These are phyloP conservation scores for Neocucurbitaria cava DNA, from an alignment of 2,329 filamentous ascomycete species.

Conservation along the genomic window DNA sequence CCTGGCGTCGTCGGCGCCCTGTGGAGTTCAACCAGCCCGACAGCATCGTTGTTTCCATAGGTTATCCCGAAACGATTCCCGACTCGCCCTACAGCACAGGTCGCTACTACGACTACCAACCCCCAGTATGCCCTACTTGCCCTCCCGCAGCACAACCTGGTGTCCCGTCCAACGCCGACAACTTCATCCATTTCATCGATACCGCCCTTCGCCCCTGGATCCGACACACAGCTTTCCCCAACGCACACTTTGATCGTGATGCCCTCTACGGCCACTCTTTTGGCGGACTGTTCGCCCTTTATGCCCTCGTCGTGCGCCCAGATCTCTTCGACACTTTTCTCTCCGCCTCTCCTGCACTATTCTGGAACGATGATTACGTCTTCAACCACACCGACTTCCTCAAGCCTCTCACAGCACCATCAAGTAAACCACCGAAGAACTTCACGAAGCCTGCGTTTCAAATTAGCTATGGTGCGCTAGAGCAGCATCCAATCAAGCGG, in stretches of 20 bases:
- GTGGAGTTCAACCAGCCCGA: conserved; percentile 42
- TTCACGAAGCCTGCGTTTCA: conserved; percentile 39
- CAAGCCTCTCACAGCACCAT: conserved; percentile 16
- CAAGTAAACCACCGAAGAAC: neutral
- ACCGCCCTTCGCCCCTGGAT: conserved; percentile 49
- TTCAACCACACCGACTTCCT: conserved; percentile 32
- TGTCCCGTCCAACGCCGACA: conserved; percentile 54
- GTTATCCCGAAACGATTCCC: conserved; percentile 36
- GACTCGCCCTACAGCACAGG: conserved; percentile 39
- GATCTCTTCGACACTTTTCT: conserved; percentile 55
- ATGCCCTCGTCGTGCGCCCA: conserved; percentile 53
- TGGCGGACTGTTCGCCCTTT: conserved; percentile 57
- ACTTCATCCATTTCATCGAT: conserved; percentile 55
- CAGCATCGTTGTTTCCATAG: conserved; percentile 40
- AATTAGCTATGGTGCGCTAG: conserved; percentile 39
- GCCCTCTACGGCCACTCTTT: conserved; percentile 60
- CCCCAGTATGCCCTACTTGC: conserved; percentile 39
- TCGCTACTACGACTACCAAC: conserved; percentile 38
- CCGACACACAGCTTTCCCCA: conserved; percentile 34
- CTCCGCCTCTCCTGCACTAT: conserved; percentile 56
- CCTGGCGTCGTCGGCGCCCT: conserved; percentile 36
- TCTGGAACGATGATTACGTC: conserved; percentile 57
- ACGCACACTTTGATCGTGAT: conserved; percentile 45
- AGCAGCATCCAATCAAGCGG: conserved; percentile 34
- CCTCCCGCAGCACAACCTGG: conserved; percentile 33